Evolutionary conservation across 768 basidiomycete genomes (phyloP).

Genomic region (Epithele typhae): DNA sequence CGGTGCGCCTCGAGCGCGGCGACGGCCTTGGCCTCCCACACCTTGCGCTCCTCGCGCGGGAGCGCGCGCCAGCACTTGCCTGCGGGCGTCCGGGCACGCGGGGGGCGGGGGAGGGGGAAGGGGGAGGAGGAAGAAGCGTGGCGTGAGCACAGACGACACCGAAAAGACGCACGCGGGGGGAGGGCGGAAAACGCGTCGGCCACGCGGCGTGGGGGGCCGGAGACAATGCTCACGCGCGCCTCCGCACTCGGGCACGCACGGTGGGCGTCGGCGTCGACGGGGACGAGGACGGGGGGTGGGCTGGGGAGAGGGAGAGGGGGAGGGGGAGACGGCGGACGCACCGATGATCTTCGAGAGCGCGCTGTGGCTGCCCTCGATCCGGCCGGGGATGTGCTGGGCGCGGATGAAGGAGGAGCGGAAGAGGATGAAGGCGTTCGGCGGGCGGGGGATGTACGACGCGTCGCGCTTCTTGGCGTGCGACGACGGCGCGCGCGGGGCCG

Average conservation of each 20-base stretch:
- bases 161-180: too few relatives aligned
- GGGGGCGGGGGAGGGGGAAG: too few relatives aligned
- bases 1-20: conserved; percentile 72
- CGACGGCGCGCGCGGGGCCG: conserved; percentile 26
- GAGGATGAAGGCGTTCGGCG: conserved; percentile 83
- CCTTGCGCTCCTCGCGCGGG: conserved; percentile 57
- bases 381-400: conserved; percentile 66
- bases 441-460: conserved; percentile 74
- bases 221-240: neutral
- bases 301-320: neutral
- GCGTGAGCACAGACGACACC: neutral
- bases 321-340: conserved; percentile 24
- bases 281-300: neutral
- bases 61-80: conserved; percentile 76
- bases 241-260: neutral
- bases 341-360: conserved; percentile 81
- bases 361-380: conserved; percentile 78
- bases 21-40: conserved; percentile 74
- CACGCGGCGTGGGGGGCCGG: conserved; percentile 7
- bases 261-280: neutral
- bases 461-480: conserved; percentile 63
- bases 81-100: conserved; percentile 20
- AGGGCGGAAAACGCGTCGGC: conserved; percentile 10
- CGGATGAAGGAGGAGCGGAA: conserved; percentile 77
- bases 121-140: too few relatives aligned